Conservation (phyloP, 179 eudicot species). For the Silene coronaria region DNA sequence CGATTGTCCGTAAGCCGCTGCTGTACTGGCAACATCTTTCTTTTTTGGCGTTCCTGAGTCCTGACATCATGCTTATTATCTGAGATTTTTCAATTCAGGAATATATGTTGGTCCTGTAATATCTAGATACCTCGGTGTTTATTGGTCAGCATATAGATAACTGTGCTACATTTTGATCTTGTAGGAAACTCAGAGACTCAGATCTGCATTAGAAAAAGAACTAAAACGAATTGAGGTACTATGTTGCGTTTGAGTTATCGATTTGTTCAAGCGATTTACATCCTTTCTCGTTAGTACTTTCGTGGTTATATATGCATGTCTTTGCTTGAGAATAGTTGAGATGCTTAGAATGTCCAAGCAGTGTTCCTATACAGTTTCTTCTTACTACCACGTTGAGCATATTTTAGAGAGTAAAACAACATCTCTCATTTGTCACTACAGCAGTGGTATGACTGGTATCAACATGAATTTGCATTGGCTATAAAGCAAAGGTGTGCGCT, state of each 20-base stretch:
- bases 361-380: background rate
- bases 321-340: background rate
- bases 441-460: background rate
- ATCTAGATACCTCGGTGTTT: background rate
- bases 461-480: background rate
- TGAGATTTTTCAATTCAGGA: background rate
- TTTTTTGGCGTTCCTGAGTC: background rate
- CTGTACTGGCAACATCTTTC: background rate
- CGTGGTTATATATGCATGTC: background rate
- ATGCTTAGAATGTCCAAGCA: background rate
- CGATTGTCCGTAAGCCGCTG: background rate
- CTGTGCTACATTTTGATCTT: constrained; percentile 22
- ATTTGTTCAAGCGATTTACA: background rate
- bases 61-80: background rate
- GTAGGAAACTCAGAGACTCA: constrained; percentile 67
- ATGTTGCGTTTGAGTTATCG: background rate
- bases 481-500: background rate
- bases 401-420: background rate
- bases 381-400: background rate
- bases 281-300: background rate
- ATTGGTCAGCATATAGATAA: constrained; percentile 8
- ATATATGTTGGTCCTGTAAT: background rate
- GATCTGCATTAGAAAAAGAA: constrained; percentile 54
- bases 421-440: background rate
- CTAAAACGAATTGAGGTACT: constrained; percentile 47